Evolutionary conservation across 2,329 filamentous ascomycete genomes (phyloP).

Genomic region (Fusarium longipes): DNA sequence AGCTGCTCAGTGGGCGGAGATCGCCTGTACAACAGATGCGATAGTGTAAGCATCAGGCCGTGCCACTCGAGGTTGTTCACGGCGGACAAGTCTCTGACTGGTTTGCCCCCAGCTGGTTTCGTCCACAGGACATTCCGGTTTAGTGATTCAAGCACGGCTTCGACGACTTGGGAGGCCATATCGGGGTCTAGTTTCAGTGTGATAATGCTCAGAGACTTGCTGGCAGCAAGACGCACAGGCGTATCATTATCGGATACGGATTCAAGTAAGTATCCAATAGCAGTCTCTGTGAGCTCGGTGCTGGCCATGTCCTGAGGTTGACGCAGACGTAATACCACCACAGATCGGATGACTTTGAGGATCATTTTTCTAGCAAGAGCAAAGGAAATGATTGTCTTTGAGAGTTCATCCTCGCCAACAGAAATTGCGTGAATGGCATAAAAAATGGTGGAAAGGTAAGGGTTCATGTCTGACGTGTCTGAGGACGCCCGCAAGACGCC

Average conservation of each 20-base stretch:
- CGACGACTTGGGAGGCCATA: constrained; percentile 88
- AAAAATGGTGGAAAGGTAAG: constrained; percentile 74
- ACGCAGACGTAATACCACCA: constrained; percentile 74
- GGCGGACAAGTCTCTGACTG: constrained; percentile 71
- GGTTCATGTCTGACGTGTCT: constrained; percentile 79
- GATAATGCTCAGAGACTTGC: constrained; percentile 90
- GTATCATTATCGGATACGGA: constrained; percentile 88
- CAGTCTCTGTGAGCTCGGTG: constrained; percentile 76
- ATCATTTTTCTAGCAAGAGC: constrained; percentile 84
- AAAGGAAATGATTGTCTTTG: constrained; percentile 71
- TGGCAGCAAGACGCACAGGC: constrained; percentile 88
- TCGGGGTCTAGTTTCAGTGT: constrained; percentile 81
- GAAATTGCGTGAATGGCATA: constrained; percentile 70
- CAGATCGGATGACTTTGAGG: constrained; percentile 85
- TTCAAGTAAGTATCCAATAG: constrained; percentile 84
- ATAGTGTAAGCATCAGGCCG: constrained; percentile 86
- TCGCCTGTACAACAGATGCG: constrained; percentile 85
- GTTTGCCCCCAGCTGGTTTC: constrained; percentile 53
- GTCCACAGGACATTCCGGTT: constrained; percentile 68
- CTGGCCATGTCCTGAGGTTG: constrained; percentile 56
- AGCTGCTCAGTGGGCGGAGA: constrained; percentile 80
- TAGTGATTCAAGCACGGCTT: constrained; percentile 81
- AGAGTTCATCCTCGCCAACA: constrained; percentile 59
- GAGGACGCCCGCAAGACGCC: constrained; percentile 76
- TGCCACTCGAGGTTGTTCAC: constrained; percentile 92